These are phyloP conservation scores for Xylariaceae sp. DNA, from an alignment of 2,329 filamentous ascomycete genomes.

Conservation along the genomic window DNA sequence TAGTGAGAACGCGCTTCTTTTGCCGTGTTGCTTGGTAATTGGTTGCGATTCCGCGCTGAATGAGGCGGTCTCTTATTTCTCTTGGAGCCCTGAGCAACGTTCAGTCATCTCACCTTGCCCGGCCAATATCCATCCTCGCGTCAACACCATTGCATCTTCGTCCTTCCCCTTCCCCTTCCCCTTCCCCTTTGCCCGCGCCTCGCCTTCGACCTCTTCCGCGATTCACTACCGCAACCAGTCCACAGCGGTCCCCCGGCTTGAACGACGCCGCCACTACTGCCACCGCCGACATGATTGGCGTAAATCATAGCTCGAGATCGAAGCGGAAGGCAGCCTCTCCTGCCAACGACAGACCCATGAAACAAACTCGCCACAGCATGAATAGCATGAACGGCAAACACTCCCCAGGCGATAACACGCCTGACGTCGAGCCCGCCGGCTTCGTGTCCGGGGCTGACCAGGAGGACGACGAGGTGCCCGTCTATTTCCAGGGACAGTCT, in stretches of 20 bases:
- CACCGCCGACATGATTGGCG: constrained; percentile 39
- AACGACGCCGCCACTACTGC: not conserved
- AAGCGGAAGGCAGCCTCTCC: constrained; percentile 49
- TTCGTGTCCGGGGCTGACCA: constrained; percentile 36
- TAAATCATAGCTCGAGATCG: constrained; percentile 37
- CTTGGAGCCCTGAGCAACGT: constrained; percentile 21
- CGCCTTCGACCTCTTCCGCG: not conserved
- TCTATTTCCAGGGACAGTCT: constrained; percentile 34
- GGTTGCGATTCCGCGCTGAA: constrained; percentile 21
- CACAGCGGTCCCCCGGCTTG: constrained; percentile 1
- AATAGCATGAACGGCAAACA: constrained; percentile 45
- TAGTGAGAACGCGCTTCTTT: constrained; percentile 14
- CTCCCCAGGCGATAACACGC: constrained; percentile 46
- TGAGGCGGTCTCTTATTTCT: constrained; percentile 21
- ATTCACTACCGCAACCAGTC: not conserved
- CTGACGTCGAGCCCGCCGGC: constrained; percentile 33
- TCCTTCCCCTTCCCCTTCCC: not conserved
- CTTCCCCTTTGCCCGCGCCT: not conserved
- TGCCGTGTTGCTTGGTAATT: constrained; percentile 5
- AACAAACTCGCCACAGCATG: constrained; percentile 36
- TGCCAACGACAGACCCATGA: constrained; percentile 37
- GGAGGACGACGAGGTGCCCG: constrained; percentile 38
- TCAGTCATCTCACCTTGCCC: constrained; percentile 13
- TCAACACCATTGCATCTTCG: not conserved
- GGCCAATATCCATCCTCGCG: constrained; percentile 4